phyloP scores from a whole-genome alignment of 805 yeast genomes.

The Lachancea kluyveri region DNA sequence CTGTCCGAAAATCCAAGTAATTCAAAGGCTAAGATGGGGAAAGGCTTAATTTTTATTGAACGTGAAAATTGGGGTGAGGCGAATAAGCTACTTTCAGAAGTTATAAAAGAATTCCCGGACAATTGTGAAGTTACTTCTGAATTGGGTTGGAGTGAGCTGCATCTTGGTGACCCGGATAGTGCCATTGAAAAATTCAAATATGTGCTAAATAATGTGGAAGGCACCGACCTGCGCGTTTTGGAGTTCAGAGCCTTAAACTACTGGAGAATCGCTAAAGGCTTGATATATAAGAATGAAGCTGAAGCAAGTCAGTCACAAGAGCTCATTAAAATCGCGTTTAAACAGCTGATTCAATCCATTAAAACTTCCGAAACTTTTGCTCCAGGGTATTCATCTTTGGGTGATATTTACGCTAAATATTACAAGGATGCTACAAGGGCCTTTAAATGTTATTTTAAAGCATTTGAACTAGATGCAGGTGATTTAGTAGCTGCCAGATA shows the following conservation, averaged over 20 bases:
- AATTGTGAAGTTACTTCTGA: conserved; percentile 60
- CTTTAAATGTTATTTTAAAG: conserved; percentile 79
- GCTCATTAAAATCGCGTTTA: conserved; percentile 45
- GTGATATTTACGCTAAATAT: conserved; percentile 57
- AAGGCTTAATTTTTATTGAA: conserved; percentile 70
- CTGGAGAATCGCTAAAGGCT: conserved; percentile 73
- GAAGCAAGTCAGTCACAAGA: conserved; percentile 14
- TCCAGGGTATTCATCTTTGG: conserved; percentile 76
- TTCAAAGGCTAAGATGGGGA: conserved; percentile 68
- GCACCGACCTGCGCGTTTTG: conserved; percentile 44
- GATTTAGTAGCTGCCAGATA: conserved; percentile 70
- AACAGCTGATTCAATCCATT: conserved; percentile 52
- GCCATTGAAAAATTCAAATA: conserved; percentile 33
- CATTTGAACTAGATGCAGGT: conserved; percentile 78
- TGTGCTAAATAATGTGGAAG: conserved; percentile 34
- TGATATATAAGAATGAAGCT: conserved; percentile 33
- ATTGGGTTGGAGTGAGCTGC: conserved; percentile 71
- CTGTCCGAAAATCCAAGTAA: conserved; percentile 41
- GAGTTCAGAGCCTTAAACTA: conserved; percentile 53
- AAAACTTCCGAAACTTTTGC: conserved; percentile 62
- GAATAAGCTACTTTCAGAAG: conserved; percentile 41
- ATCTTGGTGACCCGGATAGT: conserved; percentile 42
- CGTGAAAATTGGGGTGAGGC: conserved; percentile 55
- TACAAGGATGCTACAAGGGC: conserved; percentile 63
- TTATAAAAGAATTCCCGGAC: conserved; percentile 42